Percentiles rank a stretch among this genome's conserved stretches.
Evolutionary conservation across 1,139 yeast genomes (phyloP).

Genomic region (Komagataea norvegica): DNA sequence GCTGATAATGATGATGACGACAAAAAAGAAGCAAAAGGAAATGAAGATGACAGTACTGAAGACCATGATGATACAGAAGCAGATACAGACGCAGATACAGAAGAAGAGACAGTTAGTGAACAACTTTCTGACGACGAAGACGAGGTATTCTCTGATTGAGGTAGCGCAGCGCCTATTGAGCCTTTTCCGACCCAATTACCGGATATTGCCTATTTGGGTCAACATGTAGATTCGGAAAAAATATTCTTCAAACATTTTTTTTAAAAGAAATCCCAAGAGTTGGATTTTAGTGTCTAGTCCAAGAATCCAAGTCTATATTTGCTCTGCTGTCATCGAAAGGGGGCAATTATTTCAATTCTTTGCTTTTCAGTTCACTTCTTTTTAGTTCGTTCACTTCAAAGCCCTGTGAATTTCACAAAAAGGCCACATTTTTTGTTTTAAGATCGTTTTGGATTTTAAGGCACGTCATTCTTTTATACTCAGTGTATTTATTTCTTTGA

Average conservation of each 20-base stretch:
- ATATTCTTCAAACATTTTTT: too few relatives aligned
- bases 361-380: slow-evolving; percentile 1
- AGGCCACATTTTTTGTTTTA: not conserved
- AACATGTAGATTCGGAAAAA: not conserved
- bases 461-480: slow-evolving; percentile 1
- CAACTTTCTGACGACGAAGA: slow-evolving; percentile 1
- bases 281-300: not conserved
- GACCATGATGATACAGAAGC: slow-evolving; percentile 12
- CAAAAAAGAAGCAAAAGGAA: not conserved
- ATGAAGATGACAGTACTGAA: slow-evolving; percentile 9
- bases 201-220: slow-evolving; percentile 7
- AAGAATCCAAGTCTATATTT: not conserved
- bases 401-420: not conserved
- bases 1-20: slow-evolving; percentile 1
- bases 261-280: too few relatives aligned
- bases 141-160: not conserved
- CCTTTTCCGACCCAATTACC: slow-evolving; percentile 4
- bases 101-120: slow-evolving; percentile 1
- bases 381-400: slow-evolving; percentile 9
- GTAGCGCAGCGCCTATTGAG: not conserved
- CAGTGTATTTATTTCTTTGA: not conserved
- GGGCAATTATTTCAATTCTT: not conserved
- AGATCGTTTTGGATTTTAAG: not conserved
- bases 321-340: not conserved
- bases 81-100: slow-evolving; percentile 6